Percentiles rank a stretch among this genome's conserved stretches.
Evolutionary conservation across 2,329 filamentous ascomycete genomes (phyloP).

Genomic region (Stagonosporopsis vannaccii): DNA sequence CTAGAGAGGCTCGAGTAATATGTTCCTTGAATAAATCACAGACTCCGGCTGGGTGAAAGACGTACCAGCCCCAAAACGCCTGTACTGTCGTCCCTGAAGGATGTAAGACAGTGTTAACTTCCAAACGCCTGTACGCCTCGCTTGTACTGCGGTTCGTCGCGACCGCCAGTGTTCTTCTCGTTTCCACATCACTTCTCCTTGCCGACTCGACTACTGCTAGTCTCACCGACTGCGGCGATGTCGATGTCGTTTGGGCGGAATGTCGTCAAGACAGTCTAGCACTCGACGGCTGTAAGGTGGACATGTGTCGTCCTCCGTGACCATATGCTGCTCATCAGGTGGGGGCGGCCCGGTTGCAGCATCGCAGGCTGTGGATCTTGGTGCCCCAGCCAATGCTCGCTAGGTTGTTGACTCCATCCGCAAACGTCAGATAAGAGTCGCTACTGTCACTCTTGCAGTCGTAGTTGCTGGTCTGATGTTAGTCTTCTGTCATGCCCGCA

Average conservation of each 20-base stretch:
- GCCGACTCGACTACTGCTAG: neutral
- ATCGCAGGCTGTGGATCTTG: conserved; percentile 38
- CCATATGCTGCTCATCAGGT: neutral
- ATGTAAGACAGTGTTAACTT: neutral
- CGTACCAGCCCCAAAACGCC: neutral
- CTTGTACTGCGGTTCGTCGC: neutral
- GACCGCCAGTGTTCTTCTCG: neutral
- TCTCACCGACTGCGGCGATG: neutral
- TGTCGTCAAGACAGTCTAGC: neutral
- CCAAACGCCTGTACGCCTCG: conserved; percentile 8
- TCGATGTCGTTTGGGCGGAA: no score
- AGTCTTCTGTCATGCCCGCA: neutral
- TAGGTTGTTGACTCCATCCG: conserved; percentile 45
- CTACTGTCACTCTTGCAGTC: conserved; percentile 32
- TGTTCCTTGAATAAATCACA: neutral
- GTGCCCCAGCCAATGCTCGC: conserved; percentile 38
- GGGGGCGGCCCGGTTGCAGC: conserved; percentile 27
- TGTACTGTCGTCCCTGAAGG: neutral
- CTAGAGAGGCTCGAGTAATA: neutral
- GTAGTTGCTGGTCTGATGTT: conserved; percentile 37
- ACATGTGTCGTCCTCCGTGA: neutral
- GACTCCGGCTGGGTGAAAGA: neutral
- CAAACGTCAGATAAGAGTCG: conserved; percentile 30
- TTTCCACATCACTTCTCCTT: neutral
- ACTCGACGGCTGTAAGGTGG: neutral